Conservation (phyloP, 2,329 filamentous ascomycete species). For the Colletotrichum echinochloae region DNA sequence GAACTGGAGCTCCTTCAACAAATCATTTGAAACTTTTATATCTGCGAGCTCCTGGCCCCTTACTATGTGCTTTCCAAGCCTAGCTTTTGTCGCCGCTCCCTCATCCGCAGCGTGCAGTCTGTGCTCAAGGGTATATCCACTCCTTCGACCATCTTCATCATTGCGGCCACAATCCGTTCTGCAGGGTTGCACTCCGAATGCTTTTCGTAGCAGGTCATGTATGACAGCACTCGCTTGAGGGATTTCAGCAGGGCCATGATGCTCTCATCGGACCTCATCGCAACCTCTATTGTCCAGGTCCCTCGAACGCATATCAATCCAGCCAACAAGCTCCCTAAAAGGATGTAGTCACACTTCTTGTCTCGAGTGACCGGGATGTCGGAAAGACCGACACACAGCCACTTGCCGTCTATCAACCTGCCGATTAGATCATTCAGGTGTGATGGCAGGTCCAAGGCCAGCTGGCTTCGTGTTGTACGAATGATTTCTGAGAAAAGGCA, state of each 20-base stretch:
- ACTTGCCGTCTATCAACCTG: constrained; percentile 26
- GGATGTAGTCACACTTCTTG: constrained; percentile 36
- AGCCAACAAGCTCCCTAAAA: constrained; percentile 30
- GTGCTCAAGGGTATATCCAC: constrained; percentile 16
- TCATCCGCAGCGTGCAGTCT: constrained; percentile 21
- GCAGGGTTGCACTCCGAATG: constrained; percentile 31
- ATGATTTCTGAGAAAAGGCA: constrained; percentile 9
- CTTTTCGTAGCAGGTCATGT: constrained; percentile 33
- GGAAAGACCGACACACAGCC: constrained; percentile 33
- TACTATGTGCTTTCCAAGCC: not conserved
- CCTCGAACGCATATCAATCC: constrained; percentile 30
- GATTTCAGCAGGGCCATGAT: constrained; percentile 32
- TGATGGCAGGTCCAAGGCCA: constrained; percentile 24
- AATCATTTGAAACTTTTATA: not conserved
- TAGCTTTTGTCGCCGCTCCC: constrained; percentile 15
- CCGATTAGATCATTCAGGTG: constrained; percentile 26
- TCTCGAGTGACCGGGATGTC: constrained; percentile 32
- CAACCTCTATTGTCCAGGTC: constrained; percentile 18
- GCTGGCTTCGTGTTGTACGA: constrained; percentile 7
- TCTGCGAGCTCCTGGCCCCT: not conserved
- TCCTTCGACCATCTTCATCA: constrained; percentile 18
- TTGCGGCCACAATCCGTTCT: constrained; percentile 15
- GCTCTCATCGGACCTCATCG: constrained; percentile 26
- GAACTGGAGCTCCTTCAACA: no score
- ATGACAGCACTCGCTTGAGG: constrained; percentile 30